A percentile compares a stretch with the other conserved stretches of the same genome.
These are phyloP conservation scores for Fusarium scirpi DNA, from an alignment of 2,329 filamentous ascomycete genomes.

Conservation along the genomic window DNA sequence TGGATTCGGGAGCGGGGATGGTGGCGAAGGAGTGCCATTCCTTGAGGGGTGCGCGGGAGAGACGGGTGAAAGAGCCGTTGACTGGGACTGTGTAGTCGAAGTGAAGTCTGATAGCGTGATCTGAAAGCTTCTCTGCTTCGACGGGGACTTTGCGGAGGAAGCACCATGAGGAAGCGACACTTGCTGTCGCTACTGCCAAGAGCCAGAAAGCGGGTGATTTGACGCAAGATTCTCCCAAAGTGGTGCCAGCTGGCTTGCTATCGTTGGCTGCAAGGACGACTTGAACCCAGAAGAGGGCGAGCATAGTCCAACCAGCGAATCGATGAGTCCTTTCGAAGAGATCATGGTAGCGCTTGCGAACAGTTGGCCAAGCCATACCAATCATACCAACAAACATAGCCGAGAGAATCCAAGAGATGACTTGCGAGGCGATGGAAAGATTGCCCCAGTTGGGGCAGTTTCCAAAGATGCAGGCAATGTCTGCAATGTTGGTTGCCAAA, in stretches of 20 bases:
- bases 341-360: slow-evolving; percentile 74
- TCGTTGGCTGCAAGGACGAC: slow-evolving; percentile 65
- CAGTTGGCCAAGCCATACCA: slow-evolving; percentile 70
- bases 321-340: slow-evolving; percentile 78
- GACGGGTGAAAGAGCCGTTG: slow-evolving; percentile 60
- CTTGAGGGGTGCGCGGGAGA: slow-evolving; percentile 71
- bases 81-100: slow-evolving; percentile 73
- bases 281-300: slow-evolving; percentile 75
- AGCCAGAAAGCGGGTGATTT: slow-evolving; percentile 71
- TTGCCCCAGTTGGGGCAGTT: slow-evolving; percentile 38
- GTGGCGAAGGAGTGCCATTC: slow-evolving; percentile 84
- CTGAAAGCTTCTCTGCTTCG: slow-evolving; percentile 74
- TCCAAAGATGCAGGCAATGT: slow-evolving; percentile 37
- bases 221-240: slow-evolving; percentile 55
- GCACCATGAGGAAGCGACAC: slow-evolving; percentile 79
- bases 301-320: slow-evolving; percentile 75
- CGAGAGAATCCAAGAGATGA: slow-evolving; percentile 70
- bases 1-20: slow-evolving; percentile 67
- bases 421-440: slow-evolving; percentile 55
- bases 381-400: slow-evolving; percentile 70
- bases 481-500: slow-evolving; percentile 54
- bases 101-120: slow-evolving; percentile 79
- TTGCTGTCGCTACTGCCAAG: slow-evolving; percentile 70
- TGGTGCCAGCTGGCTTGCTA: slow-evolving; percentile 49
- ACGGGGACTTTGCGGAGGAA: slow-evolving; percentile 76